These are phyloP conservation scores for Hyaloscypha variabilis DNA, from an alignment of 495 filamentous ascomycete species.

Conservation along the genomic window DNA sequence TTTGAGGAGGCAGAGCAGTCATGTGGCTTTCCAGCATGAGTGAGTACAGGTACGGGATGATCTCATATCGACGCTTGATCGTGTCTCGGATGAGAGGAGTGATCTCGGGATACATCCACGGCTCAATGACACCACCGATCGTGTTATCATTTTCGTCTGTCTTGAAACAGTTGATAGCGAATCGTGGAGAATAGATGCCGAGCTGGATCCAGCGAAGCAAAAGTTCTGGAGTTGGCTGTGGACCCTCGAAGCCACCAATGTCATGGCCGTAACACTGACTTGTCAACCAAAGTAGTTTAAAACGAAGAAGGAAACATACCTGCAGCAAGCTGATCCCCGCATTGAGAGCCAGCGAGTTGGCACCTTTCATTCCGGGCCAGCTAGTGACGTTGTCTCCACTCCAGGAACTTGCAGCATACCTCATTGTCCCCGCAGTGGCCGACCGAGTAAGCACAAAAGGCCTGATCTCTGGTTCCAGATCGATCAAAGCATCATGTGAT, in stretches of 20 bases:
- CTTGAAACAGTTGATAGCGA: conserved; percentile 78
- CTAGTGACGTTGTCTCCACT: conserved; percentile 67
- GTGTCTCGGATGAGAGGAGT: conserved; percentile 59
- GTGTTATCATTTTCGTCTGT: conserved; percentile 61
- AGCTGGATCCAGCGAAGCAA: conserved; percentile 73
- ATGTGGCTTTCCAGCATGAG: conserved; percentile 61
- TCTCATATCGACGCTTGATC: conserved; percentile 68
- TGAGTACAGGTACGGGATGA: conserved; percentile 70
- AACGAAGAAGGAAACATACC: conserved; percentile 30
- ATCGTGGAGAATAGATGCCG: conserved; percentile 67
- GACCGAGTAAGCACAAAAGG: conserved; percentile 70
- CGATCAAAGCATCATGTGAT: conserved; percentile 63
- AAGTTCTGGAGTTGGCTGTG: conserved; percentile 67
- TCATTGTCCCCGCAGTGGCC: conserved; percentile 68
- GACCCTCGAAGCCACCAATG: conserved; percentile 73
- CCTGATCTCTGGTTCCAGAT: conserved; percentile 54
- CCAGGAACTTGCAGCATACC: conserved; percentile 68
- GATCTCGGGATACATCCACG: conserved; percentile 71
- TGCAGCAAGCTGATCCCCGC: conserved; percentile 66
- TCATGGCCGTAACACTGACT: conserved; percentile 66
- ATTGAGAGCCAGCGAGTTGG: conserved; percentile 66
- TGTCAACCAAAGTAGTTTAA: neutral
- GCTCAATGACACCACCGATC: conserved; percentile 70
- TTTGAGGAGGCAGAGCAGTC: conserved; percentile 59
- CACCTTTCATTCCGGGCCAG: conserved; percentile 69